Base-by-base conservation (phyloP, 177 flowering plant genomes). In the Tripterygium wilfordii region DNA sequence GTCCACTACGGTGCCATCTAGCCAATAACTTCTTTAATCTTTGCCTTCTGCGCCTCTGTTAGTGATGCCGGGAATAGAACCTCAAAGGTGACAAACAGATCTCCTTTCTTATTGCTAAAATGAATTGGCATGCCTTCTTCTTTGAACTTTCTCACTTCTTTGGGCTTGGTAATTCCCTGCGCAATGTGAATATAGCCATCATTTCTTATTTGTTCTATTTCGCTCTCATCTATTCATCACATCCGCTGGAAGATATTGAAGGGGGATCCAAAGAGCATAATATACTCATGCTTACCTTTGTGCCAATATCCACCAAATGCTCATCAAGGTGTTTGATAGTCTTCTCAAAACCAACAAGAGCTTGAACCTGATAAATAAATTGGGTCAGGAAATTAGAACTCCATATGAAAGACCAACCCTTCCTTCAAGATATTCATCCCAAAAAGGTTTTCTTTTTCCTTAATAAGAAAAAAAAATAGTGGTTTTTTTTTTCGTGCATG, bases 291-390 rank as follows among this genome's bases (percentile, higher is more conserved):
- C 62, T 59, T 36, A 90, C 99, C 92, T 85, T 83, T 46, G 96
- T 53, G 56, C 90, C 38, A 37, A 94, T 79, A 49, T 87, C 75
- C 35, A 94, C 99, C 10, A 71, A 56, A 75, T 80, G 99, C 10
- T 80, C 96, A 60, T 94, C 99, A 8, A 90, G 92, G 61, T 94
- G 99, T 59, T 83, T 87, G 41, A 94, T 63, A 27, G 86, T 76
- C 75, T 90, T 94, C 68, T 90, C 94, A 62, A 90, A 94, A 35
- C 99, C 99, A 64, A 87, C 87, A 40, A 94, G 95, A 42, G 99
- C 99, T 79, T 94, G 90, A 45, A 85, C 84, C 99, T 90, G 71
- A 45, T 42, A 50, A 14, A 36, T 45, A 56, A 33, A 8, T 9
- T 3, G 13, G 17, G 17, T 17, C 0, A 5, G 38, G 15, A 22